Evolutionary conservation across 345 rosid genomes (phyloP).

Genomic region (Iberis pinnata): DNA sequence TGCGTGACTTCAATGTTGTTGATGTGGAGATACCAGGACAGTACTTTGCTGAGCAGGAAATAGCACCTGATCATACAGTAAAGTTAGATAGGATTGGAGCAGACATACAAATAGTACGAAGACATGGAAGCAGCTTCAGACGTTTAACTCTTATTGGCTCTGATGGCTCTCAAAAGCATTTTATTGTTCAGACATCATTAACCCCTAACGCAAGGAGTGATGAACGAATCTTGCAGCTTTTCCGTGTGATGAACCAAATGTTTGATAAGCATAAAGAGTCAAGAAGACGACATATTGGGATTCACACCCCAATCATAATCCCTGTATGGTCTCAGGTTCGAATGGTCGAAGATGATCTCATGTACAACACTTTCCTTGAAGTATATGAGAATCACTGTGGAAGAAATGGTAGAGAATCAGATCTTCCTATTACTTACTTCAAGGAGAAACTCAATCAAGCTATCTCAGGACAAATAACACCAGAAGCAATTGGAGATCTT

Average conservation of each 20-base stretch:
- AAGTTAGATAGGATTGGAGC: conserved; percentile 92
- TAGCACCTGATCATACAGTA: conserved; percentile 82
- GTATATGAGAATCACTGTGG: conserved; percentile 96
- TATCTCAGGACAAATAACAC: conserved; percentile 73
- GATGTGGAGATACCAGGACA: conserved; percentile 99
- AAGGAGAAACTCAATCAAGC: conserved; percentile 95
- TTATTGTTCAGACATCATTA: conserved; percentile 94
- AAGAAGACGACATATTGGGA: conserved; percentile 71
- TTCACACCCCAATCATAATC: conserved; percentile 92
- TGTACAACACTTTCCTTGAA: conserved; percentile 95
- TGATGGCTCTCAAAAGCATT: conserved; percentile 91
- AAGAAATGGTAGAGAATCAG: conserved; percentile 80
- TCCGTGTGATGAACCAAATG: conserved; percentile 97
- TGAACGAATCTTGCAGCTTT: conserved; percentile 90
- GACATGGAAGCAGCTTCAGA: conserved; percentile 98
- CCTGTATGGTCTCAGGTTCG: conserved; percentile 99
- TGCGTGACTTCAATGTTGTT: conserved; percentile 88
- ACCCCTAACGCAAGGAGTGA: conserved; percentile 98
- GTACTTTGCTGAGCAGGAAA: conserved; percentile 95
- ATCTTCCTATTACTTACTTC: conserved; percentile 80
- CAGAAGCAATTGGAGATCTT: conserved; percentile 83
- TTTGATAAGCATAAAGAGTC: conserved; percentile 98
- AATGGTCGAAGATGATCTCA: conserved; percentile 94
- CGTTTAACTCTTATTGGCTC: conserved; percentile 92
- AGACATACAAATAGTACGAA: conserved; percentile 88